A percentile compares a stretch with the other conserved stretches of the same genome.
Evolutionary conservation across 805 yeast species (phyloP).

Genomic region (Monosporozyma servazzii): DNA sequence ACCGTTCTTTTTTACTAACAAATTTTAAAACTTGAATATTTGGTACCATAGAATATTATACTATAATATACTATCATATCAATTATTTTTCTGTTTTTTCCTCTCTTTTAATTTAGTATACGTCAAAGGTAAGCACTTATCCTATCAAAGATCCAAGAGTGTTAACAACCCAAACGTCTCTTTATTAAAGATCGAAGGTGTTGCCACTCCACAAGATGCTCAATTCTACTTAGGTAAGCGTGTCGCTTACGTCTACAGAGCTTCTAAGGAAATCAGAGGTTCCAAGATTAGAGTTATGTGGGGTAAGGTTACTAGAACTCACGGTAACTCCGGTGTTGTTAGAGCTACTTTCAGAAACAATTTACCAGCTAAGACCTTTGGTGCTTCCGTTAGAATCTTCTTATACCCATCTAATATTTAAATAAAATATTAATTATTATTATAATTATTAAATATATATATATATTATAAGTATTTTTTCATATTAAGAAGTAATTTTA

Average conservation of each 20-base stretch:
- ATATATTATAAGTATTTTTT: not conserved
- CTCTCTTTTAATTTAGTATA: slow-evolving; percentile 59
- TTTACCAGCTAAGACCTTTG: slow-evolving; percentile 99
- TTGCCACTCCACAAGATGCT: slow-evolving; percentile 83
- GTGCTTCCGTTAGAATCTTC: slow-evolving; percentile 99
- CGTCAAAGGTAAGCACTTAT: slow-evolving; percentile 99
- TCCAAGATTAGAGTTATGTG: slow-evolving; percentile 98
- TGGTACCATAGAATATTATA: too few relatives aligned
- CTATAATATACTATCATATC: not conserved
- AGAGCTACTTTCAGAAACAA: slow-evolving; percentile 98
- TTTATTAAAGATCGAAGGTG: slow-evolving; percentile 95
- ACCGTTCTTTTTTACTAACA: slow-evolving; percentile 8
- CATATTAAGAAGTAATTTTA: not conserved
- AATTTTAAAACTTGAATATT: too few relatives aligned
- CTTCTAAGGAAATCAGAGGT: slow-evolving; percentile 96
- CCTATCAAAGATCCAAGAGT: slow-evolving; percentile 99
- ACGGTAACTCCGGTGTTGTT: slow-evolving; percentile 96
- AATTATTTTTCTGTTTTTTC: too few relatives aligned
- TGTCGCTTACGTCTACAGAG: slow-evolving; percentile 98
- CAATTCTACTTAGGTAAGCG: slow-evolving; percentile 99
- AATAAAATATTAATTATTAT: slow-evolving; percentile 19
- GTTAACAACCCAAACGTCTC: slow-evolving; percentile 97
- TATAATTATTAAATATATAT: not conserved
- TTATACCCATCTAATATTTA: slow-evolving; percentile 99
- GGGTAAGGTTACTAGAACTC: slow-evolving; percentile 99